Evolutionary conservation across 2,329 filamentous ascomycete genomes (phyloP).

Genomic region (Lachnellula occidentalis): DNA sequence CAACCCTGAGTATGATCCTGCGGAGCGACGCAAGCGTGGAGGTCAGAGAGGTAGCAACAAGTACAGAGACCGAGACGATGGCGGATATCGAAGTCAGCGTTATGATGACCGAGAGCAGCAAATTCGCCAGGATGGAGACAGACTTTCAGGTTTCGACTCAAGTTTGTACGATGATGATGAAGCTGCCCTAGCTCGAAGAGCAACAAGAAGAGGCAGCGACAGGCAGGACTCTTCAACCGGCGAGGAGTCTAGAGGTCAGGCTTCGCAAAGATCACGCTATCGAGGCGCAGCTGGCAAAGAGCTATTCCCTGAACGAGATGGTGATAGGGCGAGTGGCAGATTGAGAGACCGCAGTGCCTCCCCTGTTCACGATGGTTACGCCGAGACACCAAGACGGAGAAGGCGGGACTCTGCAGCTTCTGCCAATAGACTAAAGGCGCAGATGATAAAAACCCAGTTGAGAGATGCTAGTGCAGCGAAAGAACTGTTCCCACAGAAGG

Average conservation of each 20-base stretch:
- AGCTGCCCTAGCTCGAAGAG: slow-evolving; percentile 29
- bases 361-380: slow-evolving; percentile 34
- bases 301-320: slow-evolving; percentile 49
- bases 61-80: slow-evolving; percentile 55
- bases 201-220: slow-evolving; percentile 23
- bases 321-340: slow-evolving; percentile 26
- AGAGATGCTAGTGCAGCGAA: slow-evolving; percentile 20
- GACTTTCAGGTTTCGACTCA: slow-evolving; percentile 58
- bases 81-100: slow-evolving; percentile 38
- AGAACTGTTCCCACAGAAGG: slow-evolving; percentile 53
- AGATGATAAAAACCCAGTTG: slow-evolving; percentile 36
- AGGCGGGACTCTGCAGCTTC: slow-evolving; percentile 20
- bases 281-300: slow-evolving; percentile 42
- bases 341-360: slow-evolving; percentile 31
- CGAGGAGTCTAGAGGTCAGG: slow-evolving; percentile 26
- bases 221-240: slow-evolving; percentile 31
- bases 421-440: slow-evolving; percentile 41
- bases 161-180: slow-evolving; percentile 77
- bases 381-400: slow-evolving; percentile 31
- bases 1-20: slow-evolving; percentile 82
- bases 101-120: slow-evolving; percentile 40
- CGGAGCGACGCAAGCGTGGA: slow-evolving; percentile 59
- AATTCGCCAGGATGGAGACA: slow-evolving; percentile 40
- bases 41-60: slow-evolving; percentile 43
- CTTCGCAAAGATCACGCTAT: slow-evolving; percentile 9